These are phyloP conservation scores for Aphanomyces euteiches DNA, from an alignment of 352 stramenopile genomes.

Conservation along the genomic window DNA sequence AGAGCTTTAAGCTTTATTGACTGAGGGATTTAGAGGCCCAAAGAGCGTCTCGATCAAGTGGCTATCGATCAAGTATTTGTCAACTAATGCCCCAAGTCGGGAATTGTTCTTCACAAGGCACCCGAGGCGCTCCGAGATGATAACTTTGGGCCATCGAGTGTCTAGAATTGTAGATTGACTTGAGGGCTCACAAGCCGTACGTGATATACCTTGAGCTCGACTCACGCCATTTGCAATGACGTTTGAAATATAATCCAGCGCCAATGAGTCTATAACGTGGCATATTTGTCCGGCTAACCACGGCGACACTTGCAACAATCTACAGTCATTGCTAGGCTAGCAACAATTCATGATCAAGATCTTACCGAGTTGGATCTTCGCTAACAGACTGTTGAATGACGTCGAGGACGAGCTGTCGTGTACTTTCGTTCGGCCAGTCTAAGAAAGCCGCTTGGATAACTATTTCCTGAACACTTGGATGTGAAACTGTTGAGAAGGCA, in stretches of 20 bases:
- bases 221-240: not conserved
- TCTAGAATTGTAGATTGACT: not conserved
- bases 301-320: conserved; percentile 1
- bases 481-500: not conserved
- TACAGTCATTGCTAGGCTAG: not conserved
- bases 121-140: not conserved
- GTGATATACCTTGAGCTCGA: not conserved
- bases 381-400: not conserved
- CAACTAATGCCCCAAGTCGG: not conserved
- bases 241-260: not conserved
- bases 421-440: not conserved
- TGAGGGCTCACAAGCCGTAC: not conserved
- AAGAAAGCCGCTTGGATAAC: not conserved
- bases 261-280: not conserved
- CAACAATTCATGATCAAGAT: too few relatives aligned
- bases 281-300: conserved; percentile 2
- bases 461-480: not conserved
- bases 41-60: not conserved
- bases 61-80: not conserved
- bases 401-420: not conserved
- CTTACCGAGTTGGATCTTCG: not conserved
- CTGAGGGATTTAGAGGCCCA: too few relatives aligned
- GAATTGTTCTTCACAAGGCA: not conserved
- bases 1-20: too few relatives aligned
- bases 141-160: not conserved